Evolutionary conservation across 345 rosid species (phyloP).

Genomic region (Ceriops tagal): DNA sequence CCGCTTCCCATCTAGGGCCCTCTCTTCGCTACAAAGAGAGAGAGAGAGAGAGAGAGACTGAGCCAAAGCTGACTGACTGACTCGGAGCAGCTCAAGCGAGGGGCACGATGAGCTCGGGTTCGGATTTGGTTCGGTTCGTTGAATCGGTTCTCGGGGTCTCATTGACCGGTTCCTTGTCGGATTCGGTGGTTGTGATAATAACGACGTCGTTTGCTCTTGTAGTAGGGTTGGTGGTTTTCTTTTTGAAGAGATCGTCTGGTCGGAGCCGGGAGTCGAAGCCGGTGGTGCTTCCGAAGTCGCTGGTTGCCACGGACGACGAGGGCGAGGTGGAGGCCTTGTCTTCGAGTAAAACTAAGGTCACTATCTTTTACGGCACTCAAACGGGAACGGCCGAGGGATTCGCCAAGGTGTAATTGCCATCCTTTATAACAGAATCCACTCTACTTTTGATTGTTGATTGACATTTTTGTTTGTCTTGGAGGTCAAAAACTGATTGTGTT

Average conservation of each 20-base stretch:
- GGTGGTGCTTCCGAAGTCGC: slow-evolving; percentile 45
- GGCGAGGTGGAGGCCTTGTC: slow-evolving; percentile 18
- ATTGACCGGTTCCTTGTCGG: slow-evolving; percentile 38
- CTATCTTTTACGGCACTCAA: slow-evolving; percentile 88
- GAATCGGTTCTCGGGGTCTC: slow-evolving; percentile 42
- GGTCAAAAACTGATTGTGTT: too few relatives aligned
- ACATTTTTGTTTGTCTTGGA: too few relatives aligned
- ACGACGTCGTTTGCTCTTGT: slow-evolving; percentile 58
- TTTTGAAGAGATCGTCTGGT: slow-evolving; percentile 57
- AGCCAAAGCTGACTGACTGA: background rate
- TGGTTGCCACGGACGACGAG: slow-evolving; percentile 28
- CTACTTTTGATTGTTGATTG: too few relatives aligned
- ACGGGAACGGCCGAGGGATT: slow-evolving; percentile 98
- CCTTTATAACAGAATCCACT: background rate
- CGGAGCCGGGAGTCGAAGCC: slow-evolving; percentile 50
- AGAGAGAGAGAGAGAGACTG: background rate
- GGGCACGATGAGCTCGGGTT: slow-evolving; percentile 21
- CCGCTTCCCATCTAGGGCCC: slow-evolving; percentile 12
- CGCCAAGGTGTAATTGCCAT: slow-evolving; percentile 56
- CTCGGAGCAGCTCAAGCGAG: background rate
- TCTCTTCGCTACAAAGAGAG: background rate
- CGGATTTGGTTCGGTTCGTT: slow-evolving; percentile 45
- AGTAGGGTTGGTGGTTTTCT: slow-evolving; percentile 45
- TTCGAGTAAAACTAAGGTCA: slow-evolving; percentile 59
- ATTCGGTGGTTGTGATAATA: slow-evolving; percentile 42